These are phyloP conservation scores for Bipolaris gigantea DNA, from an alignment of 2,329 filamentous ascomycete species.

Conservation along the genomic window DNA sequence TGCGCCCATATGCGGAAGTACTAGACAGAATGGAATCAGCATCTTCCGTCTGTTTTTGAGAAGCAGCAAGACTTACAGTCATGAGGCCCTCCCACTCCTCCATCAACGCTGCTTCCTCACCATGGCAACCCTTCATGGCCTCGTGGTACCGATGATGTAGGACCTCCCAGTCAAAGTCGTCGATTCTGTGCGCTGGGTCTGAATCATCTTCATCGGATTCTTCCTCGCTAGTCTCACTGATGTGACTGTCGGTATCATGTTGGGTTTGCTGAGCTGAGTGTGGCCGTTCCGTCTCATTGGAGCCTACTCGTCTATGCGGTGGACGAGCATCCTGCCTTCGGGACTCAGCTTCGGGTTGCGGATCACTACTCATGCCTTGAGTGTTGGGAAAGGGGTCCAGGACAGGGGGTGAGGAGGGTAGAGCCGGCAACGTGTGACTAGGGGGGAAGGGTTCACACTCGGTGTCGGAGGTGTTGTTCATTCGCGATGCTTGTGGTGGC, in stretches of 20 bases:
- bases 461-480: constrained; percentile 18
- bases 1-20: constrained; percentile 80
- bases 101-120: constrained; percentile 66
- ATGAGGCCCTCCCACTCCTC: constrained; percentile 63
- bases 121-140: constrained; percentile 64
- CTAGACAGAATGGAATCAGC: constrained; percentile 50
- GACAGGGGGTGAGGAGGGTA: constrained; percentile 23
- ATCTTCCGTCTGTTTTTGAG: neutral
- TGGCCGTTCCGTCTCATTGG: constrained; percentile 33
- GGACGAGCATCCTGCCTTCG: constrained; percentile 13
- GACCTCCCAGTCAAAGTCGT: constrained; percentile 74
- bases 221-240: constrained; percentile 10
- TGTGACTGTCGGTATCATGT: constrained; percentile 13
- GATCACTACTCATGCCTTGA: constrained; percentile 20
- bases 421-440: constrained; percentile 9
- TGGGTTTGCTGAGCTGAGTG: constrained; percentile 28
- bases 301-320: constrained; percentile 16
- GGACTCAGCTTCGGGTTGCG: constrained; percentile 14
- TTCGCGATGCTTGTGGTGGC: constrained; percentile 20
- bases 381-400: neutral
- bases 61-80: constrained; percentile 28
- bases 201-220: constrained; percentile 21
- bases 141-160: constrained; percentile 70
- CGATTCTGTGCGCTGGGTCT: constrained; percentile 46
- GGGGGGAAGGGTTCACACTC: constrained; percentile 29